Evolutionary conservation across 495 filamentous ascomycete genomes (phyloP).

Genomic region (Xylaria castorea): DNA sequence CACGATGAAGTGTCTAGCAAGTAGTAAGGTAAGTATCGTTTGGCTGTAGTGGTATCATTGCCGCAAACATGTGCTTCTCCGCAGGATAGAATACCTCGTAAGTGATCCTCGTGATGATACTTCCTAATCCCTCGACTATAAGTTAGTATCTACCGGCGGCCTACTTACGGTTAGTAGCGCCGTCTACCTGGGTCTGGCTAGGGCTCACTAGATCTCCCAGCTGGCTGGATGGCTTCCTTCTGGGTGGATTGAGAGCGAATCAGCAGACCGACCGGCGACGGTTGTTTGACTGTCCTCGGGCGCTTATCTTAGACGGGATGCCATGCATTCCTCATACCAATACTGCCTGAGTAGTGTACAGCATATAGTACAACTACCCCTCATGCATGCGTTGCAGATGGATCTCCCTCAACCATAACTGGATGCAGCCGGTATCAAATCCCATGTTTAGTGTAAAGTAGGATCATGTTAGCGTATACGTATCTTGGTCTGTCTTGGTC

Average conservation of each 20-base stretch:
- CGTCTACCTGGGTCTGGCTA: conserved; percentile 27
- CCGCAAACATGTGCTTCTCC: not conserved
- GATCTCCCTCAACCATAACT: conserved; percentile 13
- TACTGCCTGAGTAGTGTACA: not conserved
- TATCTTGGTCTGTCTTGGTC: not conserved
- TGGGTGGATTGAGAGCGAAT: conserved; percentile 17
- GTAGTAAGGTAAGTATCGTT: not conserved
- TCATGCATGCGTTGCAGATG: conserved; percentile 18
- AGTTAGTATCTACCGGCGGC: conserved; percentile 3
- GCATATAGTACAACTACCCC: conserved; percentile 7
- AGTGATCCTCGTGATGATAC: conserved; percentile 6
- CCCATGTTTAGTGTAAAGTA: conserved; percentile 8
- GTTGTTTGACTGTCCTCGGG: not conserved
- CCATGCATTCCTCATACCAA: not conserved
- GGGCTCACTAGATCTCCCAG: conserved; percentile 27
- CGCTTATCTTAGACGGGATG: conserved; percentile 18
- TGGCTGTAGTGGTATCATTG: not conserved
- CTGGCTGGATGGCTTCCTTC: conserved; percentile 24
- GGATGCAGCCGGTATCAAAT: conserved; percentile 13
- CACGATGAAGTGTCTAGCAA: not conserved
- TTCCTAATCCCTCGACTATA: not conserved
- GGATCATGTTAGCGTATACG: not conserved
- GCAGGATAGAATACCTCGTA: not conserved
- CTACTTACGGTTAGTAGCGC: conserved; percentile 26
- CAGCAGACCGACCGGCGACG: conserved; percentile 14